Conservation (phyloP, 192 early-diverging fungal genomes). For the Haplosporangium gracile region DNA sequence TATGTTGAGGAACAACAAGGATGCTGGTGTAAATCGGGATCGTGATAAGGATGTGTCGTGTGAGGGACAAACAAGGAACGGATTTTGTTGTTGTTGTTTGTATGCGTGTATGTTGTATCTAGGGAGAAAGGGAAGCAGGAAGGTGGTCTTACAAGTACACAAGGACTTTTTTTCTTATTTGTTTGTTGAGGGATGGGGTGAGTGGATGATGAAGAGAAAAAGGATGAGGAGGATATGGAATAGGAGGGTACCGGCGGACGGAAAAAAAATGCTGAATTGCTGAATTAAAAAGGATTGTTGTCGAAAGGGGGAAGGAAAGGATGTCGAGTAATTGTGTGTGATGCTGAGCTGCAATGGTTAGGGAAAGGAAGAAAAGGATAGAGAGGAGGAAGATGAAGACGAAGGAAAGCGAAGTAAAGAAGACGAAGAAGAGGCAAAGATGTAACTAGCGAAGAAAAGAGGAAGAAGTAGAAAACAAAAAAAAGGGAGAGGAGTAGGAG, state of each 20-base stretch:
- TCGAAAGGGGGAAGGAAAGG: background rate
- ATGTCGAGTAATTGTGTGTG: background rate
- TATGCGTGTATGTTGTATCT: background rate
- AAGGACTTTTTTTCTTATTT: background rate
- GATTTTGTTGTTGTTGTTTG: background rate
- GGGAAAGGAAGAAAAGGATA: background rate
- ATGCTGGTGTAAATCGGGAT: constrained; percentile 5
- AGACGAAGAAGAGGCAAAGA: background rate
- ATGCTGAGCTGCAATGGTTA: background rate
- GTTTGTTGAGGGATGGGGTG: background rate
- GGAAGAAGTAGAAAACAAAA: background rate
- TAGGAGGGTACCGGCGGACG: background rate
- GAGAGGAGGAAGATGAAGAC: background rate
- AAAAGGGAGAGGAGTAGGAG: background rate
- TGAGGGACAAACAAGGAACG: background rate
- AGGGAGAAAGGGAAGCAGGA: background rate
- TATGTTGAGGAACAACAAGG: background rate
- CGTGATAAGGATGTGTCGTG: background rate
- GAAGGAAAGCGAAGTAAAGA: background rate
- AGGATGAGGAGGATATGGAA: background rate
- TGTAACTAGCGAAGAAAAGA: background rate
- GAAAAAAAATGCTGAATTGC: background rate
- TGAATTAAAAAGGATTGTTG: background rate
- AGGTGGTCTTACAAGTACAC: background rate
- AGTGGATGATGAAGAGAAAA: background rate